Percentiles rank a stretch among this genome's conserved stretches.
phyloP scores from a whole-genome alignment of 2,329 filamentous ascomycete genomes.

The Sordariomycetes sp. region DNA sequence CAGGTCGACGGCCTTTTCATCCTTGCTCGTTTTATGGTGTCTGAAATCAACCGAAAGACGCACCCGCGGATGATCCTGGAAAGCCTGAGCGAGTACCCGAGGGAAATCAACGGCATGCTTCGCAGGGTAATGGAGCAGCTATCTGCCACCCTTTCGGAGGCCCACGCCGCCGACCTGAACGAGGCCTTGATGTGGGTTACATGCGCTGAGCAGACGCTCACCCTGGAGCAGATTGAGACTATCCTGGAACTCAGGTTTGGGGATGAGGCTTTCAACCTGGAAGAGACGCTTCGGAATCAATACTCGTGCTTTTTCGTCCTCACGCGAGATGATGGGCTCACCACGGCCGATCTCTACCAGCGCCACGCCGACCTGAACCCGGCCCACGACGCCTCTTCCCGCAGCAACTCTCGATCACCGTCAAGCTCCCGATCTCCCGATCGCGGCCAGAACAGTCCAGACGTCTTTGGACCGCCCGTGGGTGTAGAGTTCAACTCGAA shows the following conservation, averaged over 20 bases:
- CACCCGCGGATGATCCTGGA: conserved; percentile 32
- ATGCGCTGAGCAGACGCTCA: conserved; percentile 30
- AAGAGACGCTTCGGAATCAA: conserved; percentile 30
- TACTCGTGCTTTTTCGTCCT: conserved; percentile 36
- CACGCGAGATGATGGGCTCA: conserved; percentile 29
- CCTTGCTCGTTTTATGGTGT: conserved; percentile 37
- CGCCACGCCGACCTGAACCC: conserved; percentile 1
- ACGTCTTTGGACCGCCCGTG: conserved; percentile 17
- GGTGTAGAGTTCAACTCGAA: conserved; percentile 30
- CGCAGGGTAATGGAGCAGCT: conserved; percentile 28
- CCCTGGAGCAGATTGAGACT: conserved; percentile 30
- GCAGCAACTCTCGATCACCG: not conserved
- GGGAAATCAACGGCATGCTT: conserved; percentile 30
- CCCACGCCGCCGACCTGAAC: conserved; percentile 30
- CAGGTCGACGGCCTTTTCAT: conserved; percentile 37
- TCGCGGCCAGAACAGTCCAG: conserved; percentile 11
- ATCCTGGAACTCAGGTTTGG: conserved; percentile 29
- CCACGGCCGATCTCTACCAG: conserved; percentile 22
- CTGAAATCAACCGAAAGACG: conserved; percentile 32
- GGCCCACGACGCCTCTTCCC: not conserved
- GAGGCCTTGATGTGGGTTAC: conserved; percentile 34
- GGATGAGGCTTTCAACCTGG: conserved; percentile 26
- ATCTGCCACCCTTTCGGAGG: conserved; percentile 23
- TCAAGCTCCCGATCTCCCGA: conserved; percentile 9
- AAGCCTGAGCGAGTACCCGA: conserved; percentile 31